Evolutionary conservation across 805 yeast genomes (phyloP).

Genomic region (Metschnikowia chrysomelidarum): DNA sequence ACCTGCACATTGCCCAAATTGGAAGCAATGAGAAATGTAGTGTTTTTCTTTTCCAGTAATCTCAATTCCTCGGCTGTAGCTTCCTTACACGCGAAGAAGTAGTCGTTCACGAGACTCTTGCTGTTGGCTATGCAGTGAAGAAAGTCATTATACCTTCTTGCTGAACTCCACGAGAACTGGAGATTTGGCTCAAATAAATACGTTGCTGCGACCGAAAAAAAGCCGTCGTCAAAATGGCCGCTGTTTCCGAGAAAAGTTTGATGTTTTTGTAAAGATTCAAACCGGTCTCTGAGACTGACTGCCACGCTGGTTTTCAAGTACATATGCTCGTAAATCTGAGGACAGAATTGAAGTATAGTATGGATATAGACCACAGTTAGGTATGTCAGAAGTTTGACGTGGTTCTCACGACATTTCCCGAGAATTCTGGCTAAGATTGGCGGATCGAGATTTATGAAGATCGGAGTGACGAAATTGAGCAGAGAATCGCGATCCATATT

Average conservation of each 20-base stretch:
- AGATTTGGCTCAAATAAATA: slow-evolving; percentile 6
- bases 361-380: slow-evolving; percentile 4
- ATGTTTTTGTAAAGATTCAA: slow-evolving; percentile 2
- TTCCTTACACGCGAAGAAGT: too few relatives aligned
- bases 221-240: slow-evolving; percentile 7
- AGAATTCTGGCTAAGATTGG: not conserved
- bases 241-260: slow-evolving; percentile 1
- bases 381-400: slow-evolving; percentile 6
- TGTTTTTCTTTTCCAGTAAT: too few relatives aligned
- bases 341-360: slow-evolving; percentile 5
- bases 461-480: slow-evolving; percentile 2
- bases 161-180: slow-evolving; percentile 4
- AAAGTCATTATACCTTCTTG: slow-evolving; percentile 5
- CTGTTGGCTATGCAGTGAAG: slow-evolving; percentile 5
- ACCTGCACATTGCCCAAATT: too few relatives aligned
- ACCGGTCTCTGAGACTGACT: slow-evolving; percentile 4
- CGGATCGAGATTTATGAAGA: slow-evolving; percentile 3
- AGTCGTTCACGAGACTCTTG: too few relatives aligned
- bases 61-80: too few relatives aligned
- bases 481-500: slow-evolving; percentile 3
- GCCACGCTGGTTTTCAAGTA: slow-evolving; percentile 5
- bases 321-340: slow-evolving; percentile 4
- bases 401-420: slow-evolving; percentile 2
- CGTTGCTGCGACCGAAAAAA: not conserved
- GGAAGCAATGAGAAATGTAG: too few relatives aligned